Evolutionary conservation across 1,284 basidiomycete species (phyloP), one percentile per base, ranked within the genome.

Genomic region (Austroboletus sp.): DNA sequence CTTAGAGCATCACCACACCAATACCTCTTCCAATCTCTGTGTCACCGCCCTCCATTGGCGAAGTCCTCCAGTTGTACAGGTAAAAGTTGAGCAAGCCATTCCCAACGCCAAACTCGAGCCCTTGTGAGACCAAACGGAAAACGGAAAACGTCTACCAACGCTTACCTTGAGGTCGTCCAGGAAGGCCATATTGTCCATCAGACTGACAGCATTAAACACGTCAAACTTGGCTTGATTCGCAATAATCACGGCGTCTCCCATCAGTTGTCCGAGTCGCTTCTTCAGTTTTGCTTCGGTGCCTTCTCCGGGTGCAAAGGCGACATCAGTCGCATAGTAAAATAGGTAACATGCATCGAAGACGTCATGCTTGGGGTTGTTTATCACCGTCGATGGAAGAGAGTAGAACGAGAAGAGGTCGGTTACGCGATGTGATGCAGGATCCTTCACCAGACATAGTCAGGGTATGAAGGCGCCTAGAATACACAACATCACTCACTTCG

Each of bases 351-450:
- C 93, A 54, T 95, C 82, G 33, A 96, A 75, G 16, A 79, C 62
- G 26, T 76, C 72, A 63, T 86, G 67, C 55, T 80, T 77, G 44
- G 73, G 52, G 52, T 76, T 78, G 43, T 78, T 75, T 55, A 95
- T 86, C 47, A 95, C 80, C 3, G 89, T 89, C 5, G 94, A 98
- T 0, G 96, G 95, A 16, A 99, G 79, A 7, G 89, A 89, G 69
- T 97, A 98, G 73, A 98, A 97, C 6, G 95, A 95, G 66, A 98
- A 85, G 61, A 95, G 85, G 68, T 98, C 96, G 3, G 94, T 97
- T 58, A 99, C 88, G 46, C 78, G 75, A 48, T 86, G 80, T 5
- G 86, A 87, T 44, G 78, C 69, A 0, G 86, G 85, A 63, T 97
- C 78, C 91, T 97, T 49, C 6, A 13, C 31, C 45, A 37, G 17